Conservation (phyloP, 2,329 filamentous ascomycete species). For the Aspergillus pseudoviridinutans region DNA sequence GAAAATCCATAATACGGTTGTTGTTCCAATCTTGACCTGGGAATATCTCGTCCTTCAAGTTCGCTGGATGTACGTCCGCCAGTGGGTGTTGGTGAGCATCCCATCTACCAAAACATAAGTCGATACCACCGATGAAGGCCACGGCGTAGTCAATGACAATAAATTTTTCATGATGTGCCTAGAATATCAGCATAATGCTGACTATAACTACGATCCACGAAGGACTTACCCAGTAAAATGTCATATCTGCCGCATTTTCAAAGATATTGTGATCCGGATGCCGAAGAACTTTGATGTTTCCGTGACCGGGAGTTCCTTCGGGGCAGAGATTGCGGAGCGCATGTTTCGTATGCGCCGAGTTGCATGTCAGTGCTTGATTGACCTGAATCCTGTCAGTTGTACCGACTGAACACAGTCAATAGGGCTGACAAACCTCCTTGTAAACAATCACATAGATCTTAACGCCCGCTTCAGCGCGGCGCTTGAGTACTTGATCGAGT, state of each 20-base stretch:
- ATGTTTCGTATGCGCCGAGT: slow-evolving; percentile 89
- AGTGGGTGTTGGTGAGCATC: slow-evolving; percentile 81
- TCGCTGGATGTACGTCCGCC: slow-evolving; percentile 81
- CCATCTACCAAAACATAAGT: slow-evolving; percentile 95
- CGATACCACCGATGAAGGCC: slow-evolving; percentile 90
- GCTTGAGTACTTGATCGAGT: slow-evolving; percentile 80
- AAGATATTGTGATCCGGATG: slow-evolving; percentile 95
- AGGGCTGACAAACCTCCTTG: slow-evolving; percentile 58
- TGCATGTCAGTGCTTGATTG: slow-evolving; percentile 78
- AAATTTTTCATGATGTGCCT: slow-evolving; percentile 94
- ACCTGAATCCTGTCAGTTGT: slow-evolving; percentile 39
- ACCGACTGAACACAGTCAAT: neutral
- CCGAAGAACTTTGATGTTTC: slow-evolving; percentile 83
- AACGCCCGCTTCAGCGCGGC: slow-evolving; percentile 84
- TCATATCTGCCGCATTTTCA: slow-evolving; percentile 92
- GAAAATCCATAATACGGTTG: slow-evolving; percentile 92
- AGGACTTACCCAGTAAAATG: slow-evolving; percentile 71
- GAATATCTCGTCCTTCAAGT: slow-evolving; percentile 78
- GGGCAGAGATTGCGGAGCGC: slow-evolving; percentile 76
- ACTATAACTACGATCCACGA: neutral
- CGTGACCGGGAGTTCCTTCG: slow-evolving; percentile 73
- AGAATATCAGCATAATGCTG: slow-evolving; percentile 4
- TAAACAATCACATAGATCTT: slow-evolving; percentile 94
- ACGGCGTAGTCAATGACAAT: slow-evolving; percentile 88
- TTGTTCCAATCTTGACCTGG: slow-evolving; percentile 98